phyloP scores from a whole-genome alignment of 106 monocot genomes.

The Agapanthus africanus region DNA sequence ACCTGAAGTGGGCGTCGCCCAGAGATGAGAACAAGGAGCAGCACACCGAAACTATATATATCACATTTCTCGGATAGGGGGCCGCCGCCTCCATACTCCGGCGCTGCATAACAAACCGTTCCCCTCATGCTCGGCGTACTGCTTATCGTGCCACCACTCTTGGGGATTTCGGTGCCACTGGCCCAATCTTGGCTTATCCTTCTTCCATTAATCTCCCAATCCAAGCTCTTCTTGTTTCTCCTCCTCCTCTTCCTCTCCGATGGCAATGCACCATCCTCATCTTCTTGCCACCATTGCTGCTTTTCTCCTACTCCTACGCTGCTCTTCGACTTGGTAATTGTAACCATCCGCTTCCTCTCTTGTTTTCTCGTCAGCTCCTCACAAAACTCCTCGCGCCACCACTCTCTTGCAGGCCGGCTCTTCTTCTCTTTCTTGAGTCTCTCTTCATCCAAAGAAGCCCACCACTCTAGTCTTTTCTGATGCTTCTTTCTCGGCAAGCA shows the following conservation, averaged over 20 bases:
- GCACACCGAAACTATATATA: conserved; percentile 94
- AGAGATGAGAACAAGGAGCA: conserved; percentile 78
- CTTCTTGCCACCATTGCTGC: conserved; percentile 58
- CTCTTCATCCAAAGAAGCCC: conserved; percentile 48
- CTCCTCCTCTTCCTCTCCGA: conserved; percentile 17
- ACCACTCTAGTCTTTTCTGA: conserved; percentile 45
- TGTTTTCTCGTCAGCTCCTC: conserved; percentile 62
- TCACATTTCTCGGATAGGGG: conserved; percentile 86
- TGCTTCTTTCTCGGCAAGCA: conserved; percentile 32
- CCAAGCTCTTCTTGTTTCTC: conserved; percentile 29
- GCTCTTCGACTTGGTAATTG: conserved; percentile 46
- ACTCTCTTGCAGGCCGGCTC: conserved; percentile 50
- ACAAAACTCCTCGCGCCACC: conserved; percentile 92
- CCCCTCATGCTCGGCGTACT: conserved; percentile 99
- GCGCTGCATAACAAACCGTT: conserved; percentile 89
- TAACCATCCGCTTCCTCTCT: conserved; percentile 5
- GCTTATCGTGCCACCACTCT: conserved; percentile 59
- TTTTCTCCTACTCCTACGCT: conserved; percentile 16
- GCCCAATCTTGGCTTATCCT: conserved; percentile 55
- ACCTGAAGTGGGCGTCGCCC: conserved; percentile 88
- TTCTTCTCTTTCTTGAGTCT: conserved; percentile 40
- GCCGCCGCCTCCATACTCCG: conserved; percentile 68
- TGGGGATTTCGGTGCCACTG: conserved; percentile 57
- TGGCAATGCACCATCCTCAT: conserved; percentile 17
- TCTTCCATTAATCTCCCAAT: conserved; percentile 9